phyloP scores from a whole-genome alignment of 306 rosid species.

The Erythrophleum fordii region DNA sequence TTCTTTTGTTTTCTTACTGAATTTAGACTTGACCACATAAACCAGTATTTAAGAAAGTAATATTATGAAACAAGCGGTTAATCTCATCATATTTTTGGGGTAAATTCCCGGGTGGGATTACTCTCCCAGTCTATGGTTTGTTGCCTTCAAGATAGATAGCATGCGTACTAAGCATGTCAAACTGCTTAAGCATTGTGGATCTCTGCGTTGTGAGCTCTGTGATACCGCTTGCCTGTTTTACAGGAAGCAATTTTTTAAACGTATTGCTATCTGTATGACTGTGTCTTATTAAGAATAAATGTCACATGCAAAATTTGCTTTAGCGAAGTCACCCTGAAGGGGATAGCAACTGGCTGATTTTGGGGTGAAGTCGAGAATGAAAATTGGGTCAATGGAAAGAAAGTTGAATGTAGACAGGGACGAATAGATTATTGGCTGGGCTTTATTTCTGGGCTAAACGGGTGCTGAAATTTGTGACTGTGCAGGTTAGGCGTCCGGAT shows the following conservation, averaged over 20 bases:
- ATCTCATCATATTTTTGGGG: background rate
- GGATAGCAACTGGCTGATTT: background rate
- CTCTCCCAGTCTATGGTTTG: background rate
- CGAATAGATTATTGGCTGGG: background rate
- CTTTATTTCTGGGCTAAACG: background rate
- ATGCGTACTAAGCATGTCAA: background rate
- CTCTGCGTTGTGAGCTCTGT: background rate
- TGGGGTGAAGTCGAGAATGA: background rate
- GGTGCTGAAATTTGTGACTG: background rate
- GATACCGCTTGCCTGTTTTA: background rate
- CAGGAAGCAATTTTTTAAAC: background rate
- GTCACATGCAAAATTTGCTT: background rate
- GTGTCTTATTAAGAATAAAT: background rate
- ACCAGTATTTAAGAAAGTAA: background rate
- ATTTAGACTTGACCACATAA: slow-evolving; percentile 12
- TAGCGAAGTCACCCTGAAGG: background rate
- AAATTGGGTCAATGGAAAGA: background rate
- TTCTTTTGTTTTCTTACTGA: background rate
- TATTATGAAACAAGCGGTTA: background rate
- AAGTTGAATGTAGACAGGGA: background rate
- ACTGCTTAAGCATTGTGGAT: background rate
- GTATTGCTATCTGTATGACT: background rate
- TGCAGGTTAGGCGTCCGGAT: no score
- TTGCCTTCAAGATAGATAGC: background rate
- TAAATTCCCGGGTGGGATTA: background rate